Evolutionary conservation across 2,329 filamentous ascomycete genomes (phyloP), one percentile per base, ranked within the genome.

Genomic region (Trematosphaeria pertusa): DNA sequence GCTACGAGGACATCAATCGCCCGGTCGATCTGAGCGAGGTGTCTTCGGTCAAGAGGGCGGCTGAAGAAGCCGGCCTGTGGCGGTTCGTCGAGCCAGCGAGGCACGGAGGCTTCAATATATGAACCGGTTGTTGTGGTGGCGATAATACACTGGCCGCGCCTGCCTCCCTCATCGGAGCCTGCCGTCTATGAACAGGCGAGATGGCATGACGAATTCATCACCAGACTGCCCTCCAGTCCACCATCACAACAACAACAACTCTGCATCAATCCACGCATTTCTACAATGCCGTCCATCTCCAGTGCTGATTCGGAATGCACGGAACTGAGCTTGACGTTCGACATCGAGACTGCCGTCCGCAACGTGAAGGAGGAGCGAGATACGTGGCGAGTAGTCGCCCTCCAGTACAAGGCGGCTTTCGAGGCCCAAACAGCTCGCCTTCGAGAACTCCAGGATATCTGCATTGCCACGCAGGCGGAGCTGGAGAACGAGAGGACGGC

Each of bases 1-100:
- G 88, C 22, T 94, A 93, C 70, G 78, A 80, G 14, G 89, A 94
- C 31, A 89, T 94, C 64, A 93, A 94, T 66, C 83, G 88, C n/a
- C 76, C 83, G 11, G 81, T 90, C 3, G 82, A 75, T 2, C 73
- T 80, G 26, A 76, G 83, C 2, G 89, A 95, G 67, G 72, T 93
- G 6, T 82, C 80, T 0, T 76, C 75, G 4, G 87, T 93, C 2
- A 79, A 82, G 44, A 78, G 79, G 56, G 88, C 87, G 2, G 90
- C 89, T 0, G 79, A 85, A 58, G 76, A 82, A 28, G 87, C 86
- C 34, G 89, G 90, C 0, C 72, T 94, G 14, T 94, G 89, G 89
- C 78, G 89, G 15, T 90, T 94, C 66, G 85, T 87, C 48, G 89
- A 94, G 50, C 75, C 76, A 37, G 77, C 81, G 39, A 76, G 79